phyloP scores from a whole-genome alignment of 768 basidiomycete genomes.

The Mycena albidolilacea region DNA sequence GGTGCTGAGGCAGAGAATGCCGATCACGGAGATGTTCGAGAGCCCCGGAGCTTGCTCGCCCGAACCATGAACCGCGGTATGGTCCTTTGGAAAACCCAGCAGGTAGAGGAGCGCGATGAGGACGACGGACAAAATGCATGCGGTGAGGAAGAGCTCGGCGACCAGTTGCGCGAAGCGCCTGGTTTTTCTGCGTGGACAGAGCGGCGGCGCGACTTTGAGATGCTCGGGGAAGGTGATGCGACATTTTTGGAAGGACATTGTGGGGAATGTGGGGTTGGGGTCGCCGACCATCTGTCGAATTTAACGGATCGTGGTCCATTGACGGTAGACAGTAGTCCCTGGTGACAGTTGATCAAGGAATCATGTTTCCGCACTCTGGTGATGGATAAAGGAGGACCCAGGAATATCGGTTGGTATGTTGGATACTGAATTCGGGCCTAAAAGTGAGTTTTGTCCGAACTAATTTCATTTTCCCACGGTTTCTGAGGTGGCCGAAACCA shows the following conservation, averaged over 20 bases:
- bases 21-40: neutral
- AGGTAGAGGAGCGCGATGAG: neutral
- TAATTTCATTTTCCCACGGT: too few relatives aligned
- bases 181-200: neutral
- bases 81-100: neutral
- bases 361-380: too few relatives aligned
- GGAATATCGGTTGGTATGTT: too few relatives aligned
- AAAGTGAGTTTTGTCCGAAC: too few relatives aligned
- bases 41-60: neutral
- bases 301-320: neutral
- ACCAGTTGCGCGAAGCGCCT: neutral
- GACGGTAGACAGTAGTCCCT: too few relatives aligned
- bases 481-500: too few relatives aligned
- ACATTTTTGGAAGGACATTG: neutral
- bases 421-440: too few relatives aligned
- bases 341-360: too few relatives aligned
- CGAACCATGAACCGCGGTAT: neutral
- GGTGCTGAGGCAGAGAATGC: neutral
- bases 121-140: neutral
- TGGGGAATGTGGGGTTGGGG: neutral
- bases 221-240: neutral
- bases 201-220: neutral
- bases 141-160: conserved; percentile 8
- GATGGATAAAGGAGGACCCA: too few relatives aligned
- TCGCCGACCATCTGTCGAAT: neutral